Evolutionary conservation across 2,329 filamentous ascomycete species (phyloP).

Genomic region (Cladosporium cucumerinum): DNA sequence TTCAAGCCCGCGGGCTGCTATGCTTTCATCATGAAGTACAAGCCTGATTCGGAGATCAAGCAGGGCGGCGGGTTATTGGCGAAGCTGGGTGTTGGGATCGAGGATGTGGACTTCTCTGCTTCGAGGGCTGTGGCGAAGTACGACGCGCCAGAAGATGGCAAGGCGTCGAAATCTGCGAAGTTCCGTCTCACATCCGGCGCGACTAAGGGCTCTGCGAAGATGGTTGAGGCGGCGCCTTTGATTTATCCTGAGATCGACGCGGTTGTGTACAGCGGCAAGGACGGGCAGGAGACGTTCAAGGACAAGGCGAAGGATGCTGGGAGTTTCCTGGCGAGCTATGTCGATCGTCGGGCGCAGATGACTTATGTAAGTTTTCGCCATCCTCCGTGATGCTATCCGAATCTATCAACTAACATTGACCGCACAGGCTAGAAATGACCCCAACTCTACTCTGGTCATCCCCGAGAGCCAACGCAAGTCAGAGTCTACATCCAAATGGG

Average conservation of each 20-base stretch:
- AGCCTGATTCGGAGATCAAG: conserved; percentile 24
- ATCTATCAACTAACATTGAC: conserved; percentile 19
- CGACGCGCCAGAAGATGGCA: not conserved
- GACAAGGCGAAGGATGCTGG: conserved; percentile 30
- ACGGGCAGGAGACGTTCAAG: conserved; percentile 28
- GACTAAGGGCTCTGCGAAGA: conserved; percentile 41
- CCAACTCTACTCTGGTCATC: conserved; percentile 38
- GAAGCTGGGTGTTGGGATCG: conserved; percentile 20
- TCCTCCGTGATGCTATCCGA: not conserved
- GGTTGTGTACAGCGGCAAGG: conserved; percentile 17
- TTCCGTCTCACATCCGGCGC: conserved; percentile 39
- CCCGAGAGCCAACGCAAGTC: conserved; percentile 38
- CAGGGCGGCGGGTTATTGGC: not conserved
- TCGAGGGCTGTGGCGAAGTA: conserved; percentile 33
- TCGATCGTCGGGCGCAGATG: conserved; percentile 49
- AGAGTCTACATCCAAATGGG: conserved; percentile 47
- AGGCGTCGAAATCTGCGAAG: conserved; percentile 25
- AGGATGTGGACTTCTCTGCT: conserved; percentile 37
- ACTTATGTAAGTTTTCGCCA: conserved; percentile 37
- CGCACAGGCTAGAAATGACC: conserved; percentile 41
- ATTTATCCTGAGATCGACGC: conserved; percentile 47
- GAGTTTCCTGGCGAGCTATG: conserved; percentile 47
- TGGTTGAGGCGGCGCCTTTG: conserved; percentile 48
- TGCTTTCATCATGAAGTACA: conserved; percentile 49
- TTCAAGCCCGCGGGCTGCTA: conserved; percentile 57